Evolutionary conservation across 257 asterid species (phyloP).

Genomic region (Ballota nigra): DNA sequence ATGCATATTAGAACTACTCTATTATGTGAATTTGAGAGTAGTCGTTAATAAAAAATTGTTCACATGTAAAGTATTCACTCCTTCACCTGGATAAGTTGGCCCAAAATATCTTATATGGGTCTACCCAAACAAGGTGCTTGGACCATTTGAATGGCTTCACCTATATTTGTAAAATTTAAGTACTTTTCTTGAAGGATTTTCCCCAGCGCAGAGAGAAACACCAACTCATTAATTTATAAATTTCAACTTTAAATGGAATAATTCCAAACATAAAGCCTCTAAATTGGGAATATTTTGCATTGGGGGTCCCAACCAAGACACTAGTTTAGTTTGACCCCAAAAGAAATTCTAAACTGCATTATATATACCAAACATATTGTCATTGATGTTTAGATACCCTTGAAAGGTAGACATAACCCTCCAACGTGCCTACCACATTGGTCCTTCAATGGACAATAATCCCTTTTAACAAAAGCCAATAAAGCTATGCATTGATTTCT

Average conservation of each 20-base stretch:
- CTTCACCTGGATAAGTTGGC: neutral
- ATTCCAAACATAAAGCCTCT: conserved; percentile 29
- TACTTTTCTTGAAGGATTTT: conserved; percentile 24
- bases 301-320: conserved; percentile 37
- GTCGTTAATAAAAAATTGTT: neutral
- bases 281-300: conserved; percentile 42
- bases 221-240: neutral
- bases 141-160: conserved; percentile 16
- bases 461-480: conserved; percentile 30
- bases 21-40: neutral
- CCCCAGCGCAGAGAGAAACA: conserved; percentile 29
- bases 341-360: conserved; percentile 24
- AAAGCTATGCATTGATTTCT: conserved; percentile 5
- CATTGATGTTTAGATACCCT: conserved; percentile 15
- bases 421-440: conserved; percentile 9
- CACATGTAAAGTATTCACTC: neutral
- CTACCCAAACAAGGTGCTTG: neutral
- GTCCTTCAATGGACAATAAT: conserved; percentile 26
- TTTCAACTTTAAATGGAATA: conserved; percentile 15
- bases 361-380: conserved; percentile 33
- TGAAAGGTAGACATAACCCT: neutral
- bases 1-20: no score
- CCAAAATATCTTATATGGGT: no score
- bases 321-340: conserved; percentile 33
- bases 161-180: neutral